Conservation (phyloP, 495 filamentous ascomycete genomes). For the Friedmanniomyces endolithicus region DNA sequence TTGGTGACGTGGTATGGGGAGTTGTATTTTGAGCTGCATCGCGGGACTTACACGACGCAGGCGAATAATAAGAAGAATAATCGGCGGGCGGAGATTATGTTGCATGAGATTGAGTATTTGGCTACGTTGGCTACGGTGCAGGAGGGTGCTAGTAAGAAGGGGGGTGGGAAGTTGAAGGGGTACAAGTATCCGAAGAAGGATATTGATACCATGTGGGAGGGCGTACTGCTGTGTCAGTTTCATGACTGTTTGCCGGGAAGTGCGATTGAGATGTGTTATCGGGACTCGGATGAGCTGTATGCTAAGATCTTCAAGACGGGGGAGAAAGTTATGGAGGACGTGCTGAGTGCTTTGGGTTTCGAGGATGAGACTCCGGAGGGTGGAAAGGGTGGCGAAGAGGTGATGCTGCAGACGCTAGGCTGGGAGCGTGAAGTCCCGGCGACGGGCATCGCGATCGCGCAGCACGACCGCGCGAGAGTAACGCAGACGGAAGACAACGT, state of each 20-base stretch:
- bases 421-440: conserved; percentile 33
- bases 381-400: background rate
- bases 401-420: conserved; percentile 26
- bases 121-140: conserved; percentile 72
- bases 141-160: background rate
- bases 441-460: background rate
- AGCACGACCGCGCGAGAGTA: conserved; percentile 24
- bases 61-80: conserved; percentile 95
- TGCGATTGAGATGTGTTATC: conserved; percentile 92
- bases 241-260: conserved; percentile 95
- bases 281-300: conserved; percentile 82
- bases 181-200: conserved; percentile 88
- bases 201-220: conserved; percentile 91
- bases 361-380: conserved; percentile 18
- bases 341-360: conserved; percentile 55
- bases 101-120: conserved; percentile 80
- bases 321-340: conserved; percentile 53
- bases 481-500: conserved; percentile 52
- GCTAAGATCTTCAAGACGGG: conserved; percentile 68
- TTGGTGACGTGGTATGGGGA: conserved; percentile 96
- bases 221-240: conserved; percentile 76
- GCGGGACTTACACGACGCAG: conserved; percentile 93
- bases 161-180: conserved; percentile 3
- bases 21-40: conserved; percentile 92
- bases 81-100: conserved; percentile 65